Evolutionary conservation across 2,329 filamentous ascomycete genomes (phyloP), one percentile per base, ranked within the genome.

Genomic region (Plenodomus lindquistii): DNA sequence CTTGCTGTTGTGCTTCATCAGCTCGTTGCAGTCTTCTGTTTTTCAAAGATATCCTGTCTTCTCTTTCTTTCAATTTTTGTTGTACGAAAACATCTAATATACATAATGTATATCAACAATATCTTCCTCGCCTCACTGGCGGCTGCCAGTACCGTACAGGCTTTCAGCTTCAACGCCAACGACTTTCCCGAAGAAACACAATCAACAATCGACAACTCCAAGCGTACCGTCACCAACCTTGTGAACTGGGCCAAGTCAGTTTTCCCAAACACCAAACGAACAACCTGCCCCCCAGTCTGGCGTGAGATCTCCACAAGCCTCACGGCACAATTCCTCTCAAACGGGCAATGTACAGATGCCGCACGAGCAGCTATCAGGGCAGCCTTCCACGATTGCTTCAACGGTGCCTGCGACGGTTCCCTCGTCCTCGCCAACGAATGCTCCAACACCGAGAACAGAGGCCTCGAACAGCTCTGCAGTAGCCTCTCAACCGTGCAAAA

Each of bases 381-480:
- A 3, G 58, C 66, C 2, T 72, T 72, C 54, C 69, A 72, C 19
- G 69, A 71, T 48, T 71, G 68, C 55, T 70, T 70, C 62, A 65
- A 66, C 39, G 69, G 67, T 13, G 65, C 66, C 2, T 71, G 68
- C 38, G 69, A 72, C 36, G 69, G 69, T 9, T 72, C 69, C 20
- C 56, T 72, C 20, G 69, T 72, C 40, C 63, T 71, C 15, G 66
- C 69, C 17, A 46, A 64, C 17, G 69, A 72, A 42, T 73, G 73
- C 51, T 55, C 60, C 1, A 66, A 72, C 16, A 9, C 43, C 0
- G 69, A 74, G 44, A 74, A 83, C 60, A 59, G 46, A 2, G 79
- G 79, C 0, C 68, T 84, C 1, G 55, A 70, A 44, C 67, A 65
- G 4, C 74, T 80, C 20, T 75, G 73, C 15, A 54, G 57, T 2